Base-by-base conservation (phyloP, 257 asterid genomes). In the Rauvolfia tetraphylla region DNA sequence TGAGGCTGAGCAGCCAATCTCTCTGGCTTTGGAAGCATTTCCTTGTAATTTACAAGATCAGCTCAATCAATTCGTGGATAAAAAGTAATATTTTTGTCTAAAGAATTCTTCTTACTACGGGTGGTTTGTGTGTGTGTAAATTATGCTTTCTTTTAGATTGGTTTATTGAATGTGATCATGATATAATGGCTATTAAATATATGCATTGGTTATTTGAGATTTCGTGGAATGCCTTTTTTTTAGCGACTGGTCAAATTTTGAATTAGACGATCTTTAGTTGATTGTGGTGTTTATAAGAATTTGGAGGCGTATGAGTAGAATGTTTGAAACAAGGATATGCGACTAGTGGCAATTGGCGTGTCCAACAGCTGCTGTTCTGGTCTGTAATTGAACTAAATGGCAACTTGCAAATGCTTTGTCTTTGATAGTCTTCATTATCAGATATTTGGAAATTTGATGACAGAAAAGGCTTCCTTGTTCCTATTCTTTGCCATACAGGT, bases 11-110 rank as follows among this genome's bases (percentile, higher is more conserved):
- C 80, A 91, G 77, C 75, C 81, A 23, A 25, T 93, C 69, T 88
- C 93, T 9, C 72, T 91, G 79, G 97, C 93, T 63, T 72, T 91
- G 85, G 95, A 93, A 78, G 93, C 91, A 58, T 89, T 91, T 88
- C 95, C 98, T 13, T 85, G 84, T 74, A 79, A 88, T 82, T 80
- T 89, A 34, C 97, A 93, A 81, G 85, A 77, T 29, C 96, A 86
- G 75, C 93, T 93, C 78, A 73, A 90, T 83, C 88, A 85, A 63
- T 89, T 66, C 68, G 71, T 88, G 84, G 91, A 84, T 58, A 71
- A 75, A 72, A 86, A 91, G 97, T 89, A 73, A 38, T 72, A 13
- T 73, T 86, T 83, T 74, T 7, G 2, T 33, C 44, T 13, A 15
- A 6, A 22, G 27, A 54, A 29, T 34, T 20, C 36, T 48, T 75